These are phyloP conservation scores for Ogataea pignaliae DNA, from an alignment of 805 yeast species.

Conservation along the genomic window DNA sequence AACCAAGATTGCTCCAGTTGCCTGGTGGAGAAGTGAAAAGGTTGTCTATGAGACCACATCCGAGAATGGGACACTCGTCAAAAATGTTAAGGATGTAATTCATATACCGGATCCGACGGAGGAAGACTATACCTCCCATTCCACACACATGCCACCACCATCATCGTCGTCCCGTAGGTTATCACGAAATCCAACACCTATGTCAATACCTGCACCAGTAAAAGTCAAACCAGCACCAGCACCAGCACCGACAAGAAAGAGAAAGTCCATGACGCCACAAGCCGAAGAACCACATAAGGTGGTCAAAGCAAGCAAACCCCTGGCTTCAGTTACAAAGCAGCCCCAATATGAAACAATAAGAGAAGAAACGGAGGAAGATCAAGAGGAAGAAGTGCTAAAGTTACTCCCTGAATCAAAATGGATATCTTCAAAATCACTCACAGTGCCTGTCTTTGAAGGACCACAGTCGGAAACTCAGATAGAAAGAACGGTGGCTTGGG, in stretches of 20 bases:
- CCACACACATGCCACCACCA: background rate
- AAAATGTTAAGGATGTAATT: constrained; percentile 55
- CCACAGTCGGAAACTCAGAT: constrained; percentile 43
- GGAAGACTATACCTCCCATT: background rate
- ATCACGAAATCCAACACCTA: too few relatives aligned
- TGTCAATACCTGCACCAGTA: background rate
- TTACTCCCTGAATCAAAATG: constrained; percentile 46
- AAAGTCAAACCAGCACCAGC: background rate
- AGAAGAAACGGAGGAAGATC: constrained; percentile 10
- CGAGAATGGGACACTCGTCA: constrained; percentile 47
- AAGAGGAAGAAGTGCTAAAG: constrained; percentile 30
- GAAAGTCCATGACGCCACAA: background rate
- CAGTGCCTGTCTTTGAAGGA: constrained; percentile 45
- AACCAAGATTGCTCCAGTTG: constrained; percentile 64
- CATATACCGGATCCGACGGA: constrained; percentile 38
- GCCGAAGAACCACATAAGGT: background rate
- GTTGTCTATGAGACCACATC: constrained; percentile 48
- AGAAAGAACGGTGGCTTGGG: constrained; percentile 57
- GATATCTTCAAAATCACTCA: constrained; percentile 39
- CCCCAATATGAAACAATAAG: constrained; percentile 16
- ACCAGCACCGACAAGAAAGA: background rate
- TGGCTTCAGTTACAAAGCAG: constrained; percentile 7
- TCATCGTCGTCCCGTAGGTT: background rate
- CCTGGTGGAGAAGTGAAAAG: constrained; percentile 81
- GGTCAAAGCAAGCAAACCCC: background rate